Evolutionary conservation across 2,329 filamentous ascomycete species (phyloP), one percentile per base, ranked within the genome.

Genomic region (Fusarium abutilonis): DNA sequence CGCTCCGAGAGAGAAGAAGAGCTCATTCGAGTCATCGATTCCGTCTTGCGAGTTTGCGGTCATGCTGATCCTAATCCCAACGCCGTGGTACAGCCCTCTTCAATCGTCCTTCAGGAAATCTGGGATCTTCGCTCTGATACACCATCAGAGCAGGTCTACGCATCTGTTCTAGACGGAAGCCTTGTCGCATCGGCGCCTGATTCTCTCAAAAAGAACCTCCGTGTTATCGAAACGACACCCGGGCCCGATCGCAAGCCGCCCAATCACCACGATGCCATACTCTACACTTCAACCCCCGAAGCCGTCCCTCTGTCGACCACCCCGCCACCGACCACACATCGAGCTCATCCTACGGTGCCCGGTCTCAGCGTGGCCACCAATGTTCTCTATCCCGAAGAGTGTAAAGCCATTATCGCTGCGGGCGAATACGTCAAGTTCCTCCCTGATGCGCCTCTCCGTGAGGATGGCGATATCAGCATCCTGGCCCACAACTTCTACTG

Each of bases 401-500:
- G 89, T 74, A 83, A 79, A 43, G 79, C 84, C 11, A 89, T 91
- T 51, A 86, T 91, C 17, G 84, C 86, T 1, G 86, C 88, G 0
- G 88, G 84, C 6, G 89, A 91, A 70, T 79, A 80, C 1, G 82
- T 89, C 41, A 83, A 83, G 7, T 91, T 90, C 62, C 78, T 88
- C 0, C 88, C 89, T 0, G 89, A 91, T 67, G 86, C 86, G 1
- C 88, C 88, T 0, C 76, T 90, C 28, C 83, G 86, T 3, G 84
- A 86, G n/a, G 86, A 87, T 52, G 86, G 85, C 14, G 86, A 89
- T 49, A 80, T 81, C 21, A 89, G 86, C 67, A 82, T 90, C 42
- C 74, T 90, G 1, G 88, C 88, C 0, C 88, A 91, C 76, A 91
- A 90, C 73, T 89, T 91, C 66, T 90, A 90, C 77, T 91, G 88